Conservation (phyloP, 2,329 filamentous ascomycete species). For the Basipetospora chlamydospora region DNA sequence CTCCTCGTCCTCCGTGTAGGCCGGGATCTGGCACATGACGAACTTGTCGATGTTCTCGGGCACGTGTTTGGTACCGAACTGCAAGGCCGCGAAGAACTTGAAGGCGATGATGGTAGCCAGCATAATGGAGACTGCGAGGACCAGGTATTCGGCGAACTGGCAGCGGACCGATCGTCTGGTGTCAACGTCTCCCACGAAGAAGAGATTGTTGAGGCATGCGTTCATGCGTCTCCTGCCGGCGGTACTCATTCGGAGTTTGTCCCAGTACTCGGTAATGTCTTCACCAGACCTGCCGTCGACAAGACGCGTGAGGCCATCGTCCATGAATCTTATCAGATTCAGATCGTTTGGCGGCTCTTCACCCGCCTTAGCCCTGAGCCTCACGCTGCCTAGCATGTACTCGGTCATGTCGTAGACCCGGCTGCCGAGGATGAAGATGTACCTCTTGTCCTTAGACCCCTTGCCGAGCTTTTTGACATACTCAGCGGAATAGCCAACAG, state of each 20-base stretch:
- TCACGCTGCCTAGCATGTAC: slow-evolving; percentile 64
- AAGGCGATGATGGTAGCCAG: slow-evolving; percentile 73
- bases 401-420: slow-evolving; percentile 81
- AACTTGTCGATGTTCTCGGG: slow-evolving; percentile 98
- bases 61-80: slow-evolving; percentile 80
- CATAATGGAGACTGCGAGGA: slow-evolving; percentile 70
- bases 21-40: slow-evolving; percentile 92
- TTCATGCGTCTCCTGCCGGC: slow-evolving; percentile 53
- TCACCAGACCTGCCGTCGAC: slow-evolving; percentile 63
- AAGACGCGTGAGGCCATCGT: slow-evolving; percentile 53
- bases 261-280: slow-evolving; percentile 76
- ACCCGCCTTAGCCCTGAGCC: slow-evolving; percentile 41
- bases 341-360: slow-evolving; percentile 28
- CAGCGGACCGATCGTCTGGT: slow-evolving; percentile 78
- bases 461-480: slow-evolving; percentile 58
- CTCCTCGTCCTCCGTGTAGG: slow-evolving; percentile 96
- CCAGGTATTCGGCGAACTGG: slow-evolving; percentile 76
- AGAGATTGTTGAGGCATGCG: slow-evolving; percentile 80
- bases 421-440: slow-evolving; percentile 64
- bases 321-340: slow-evolving; percentile 66
- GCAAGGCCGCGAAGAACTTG: slow-evolving; percentile 93
- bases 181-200: slow-evolving; percentile 84
- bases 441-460: slow-evolving; percentile 35
- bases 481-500: slow-evolving; percentile 65
- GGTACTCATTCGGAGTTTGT: slow-evolving; percentile 46